Evolutionary conservation across 2,329 filamentous ascomycete species (phyloP), one percentile per base, ranked within the genome.

Genomic region (Lachnellula suecica): DNA sequence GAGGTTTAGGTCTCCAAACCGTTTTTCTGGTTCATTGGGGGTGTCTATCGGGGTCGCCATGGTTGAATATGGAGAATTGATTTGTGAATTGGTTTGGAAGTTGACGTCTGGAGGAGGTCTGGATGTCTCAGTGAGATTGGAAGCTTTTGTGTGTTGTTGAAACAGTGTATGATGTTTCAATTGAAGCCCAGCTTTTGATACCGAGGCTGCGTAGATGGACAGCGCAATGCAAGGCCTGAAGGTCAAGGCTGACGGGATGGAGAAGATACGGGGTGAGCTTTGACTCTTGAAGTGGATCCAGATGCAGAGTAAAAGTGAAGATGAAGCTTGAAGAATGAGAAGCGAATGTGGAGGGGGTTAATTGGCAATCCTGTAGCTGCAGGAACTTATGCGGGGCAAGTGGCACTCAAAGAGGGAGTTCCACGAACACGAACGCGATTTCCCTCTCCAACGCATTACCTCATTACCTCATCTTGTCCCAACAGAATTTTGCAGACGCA

Each of bases 1-100:
- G 67, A 87, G 81, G 52, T 77, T 78, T 49, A 86, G 74, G 60
- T 79, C 76, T 50, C 72, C 73, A 47, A 67, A 68, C 8, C 51
- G 51, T 27, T 60, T 56, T 20, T 45, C 46, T 11, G 44, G 44
- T 20, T 35, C 63, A 60, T 61, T 51, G 23, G 53, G 41, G 17
- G 52, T 24, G n/a, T 50, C 41, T 31, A 15, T 24, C 40, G 52
- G 49, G 2, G 49, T 17, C 10, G 57, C 44, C 60, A 61, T 61
- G 24, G 23, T 54, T 11, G 17, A 13, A 43, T 20, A n/a, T 38
- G 8, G 23, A 20, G 31, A 6, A 40, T 19, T 37, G 17, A 13
- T 19, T 17, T 15, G 5, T 42, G 27, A 24, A 17, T 44, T 31
- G 20, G 19, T 25, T 9, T 49, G 17, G 11, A 31, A 42, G 27